These are phyloP conservation scores for Spathaspora passalidarum DNA, from an alignment of 805 yeast genomes.

Conservation along the genomic window DNA sequence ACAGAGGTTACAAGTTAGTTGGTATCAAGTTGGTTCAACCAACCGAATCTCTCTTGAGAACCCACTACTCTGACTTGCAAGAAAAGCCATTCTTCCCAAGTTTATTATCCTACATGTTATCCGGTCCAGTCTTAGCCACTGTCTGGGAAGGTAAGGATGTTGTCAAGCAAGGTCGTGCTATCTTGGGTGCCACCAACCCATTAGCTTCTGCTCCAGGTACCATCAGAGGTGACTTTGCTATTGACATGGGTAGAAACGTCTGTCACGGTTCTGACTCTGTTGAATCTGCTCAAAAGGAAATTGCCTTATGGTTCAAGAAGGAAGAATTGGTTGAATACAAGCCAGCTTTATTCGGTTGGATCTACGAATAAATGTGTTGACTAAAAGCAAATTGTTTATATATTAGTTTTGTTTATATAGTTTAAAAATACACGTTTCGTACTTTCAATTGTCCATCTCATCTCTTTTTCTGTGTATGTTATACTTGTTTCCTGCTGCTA, in stretches of 20 bases:
- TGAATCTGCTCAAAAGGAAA: constrained; percentile 95
- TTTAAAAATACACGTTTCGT: background rate
- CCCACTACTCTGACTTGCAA: constrained; percentile 95
- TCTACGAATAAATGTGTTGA: constrained; percentile 73
- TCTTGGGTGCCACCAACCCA: constrained; percentile 99
- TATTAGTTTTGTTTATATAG: background rate
- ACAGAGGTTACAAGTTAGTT: constrained; percentile 96
- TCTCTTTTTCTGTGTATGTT: background rate
- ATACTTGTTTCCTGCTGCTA: too few relatives aligned
- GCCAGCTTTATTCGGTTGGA: constrained; percentile 81
- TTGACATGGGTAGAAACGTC: constrained; percentile 99
- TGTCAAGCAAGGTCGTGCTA: constrained; percentile 96
- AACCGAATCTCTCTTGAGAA: constrained; percentile 79
- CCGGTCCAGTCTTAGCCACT: constrained; percentile 98
- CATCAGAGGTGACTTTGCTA: constrained; percentile 98
- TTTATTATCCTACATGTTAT: constrained; percentile 90
- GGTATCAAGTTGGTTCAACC: constrained; percentile 91
- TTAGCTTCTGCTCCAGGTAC: constrained; percentile 97
- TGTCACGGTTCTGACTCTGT: constrained; percentile 99
- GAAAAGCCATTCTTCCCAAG: constrained; percentile 98
- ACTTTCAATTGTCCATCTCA: background rate
- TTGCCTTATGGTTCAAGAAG: constrained; percentile 94
- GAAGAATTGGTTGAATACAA: constrained; percentile 94
- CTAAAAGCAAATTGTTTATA: background rate
- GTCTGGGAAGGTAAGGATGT: constrained; percentile 99